Conservation (phyloP, 2,329 filamentous ascomycete species). For the Thelonectria discophora region DNA sequence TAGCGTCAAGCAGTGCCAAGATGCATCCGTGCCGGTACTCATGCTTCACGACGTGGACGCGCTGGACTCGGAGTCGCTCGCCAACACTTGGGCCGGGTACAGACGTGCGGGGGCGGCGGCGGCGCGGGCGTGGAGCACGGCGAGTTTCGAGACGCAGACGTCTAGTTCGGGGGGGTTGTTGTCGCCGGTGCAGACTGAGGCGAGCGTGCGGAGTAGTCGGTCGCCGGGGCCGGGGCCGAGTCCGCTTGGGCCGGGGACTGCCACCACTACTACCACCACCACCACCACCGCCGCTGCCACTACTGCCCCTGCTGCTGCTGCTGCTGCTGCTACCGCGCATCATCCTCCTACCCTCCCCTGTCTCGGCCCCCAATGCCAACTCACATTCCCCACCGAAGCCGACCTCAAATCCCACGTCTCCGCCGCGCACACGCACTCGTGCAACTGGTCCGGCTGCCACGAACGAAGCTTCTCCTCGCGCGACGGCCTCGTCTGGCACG, state of each 20-base stretch:
- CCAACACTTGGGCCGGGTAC: too few relatives aligned
- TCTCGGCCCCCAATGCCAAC: slow-evolving; percentile 42
- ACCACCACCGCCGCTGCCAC: too few relatives aligned
- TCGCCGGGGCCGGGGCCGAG: slow-evolving; percentile 42
- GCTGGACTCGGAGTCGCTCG: slow-evolving; percentile 10
- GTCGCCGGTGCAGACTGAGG: slow-evolving; percentile 45
- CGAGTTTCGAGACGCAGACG: slow-evolving; percentile 39
- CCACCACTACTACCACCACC: too few relatives aligned
- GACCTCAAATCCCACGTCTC: slow-evolving; percentile 40
- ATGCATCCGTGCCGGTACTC: slow-evolving; percentile 9
- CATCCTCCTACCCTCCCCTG: slow-evolving; percentile 35
- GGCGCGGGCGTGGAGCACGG: slow-evolving; percentile 39
- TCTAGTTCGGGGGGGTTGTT: slow-evolving; percentile 44
- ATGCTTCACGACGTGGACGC: slow-evolving; percentile 20
- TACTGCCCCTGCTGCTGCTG: too few relatives aligned
- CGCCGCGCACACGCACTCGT: slow-evolving; percentile 46
- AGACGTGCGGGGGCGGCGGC: too few relatives aligned
- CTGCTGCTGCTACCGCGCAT: too few relatives aligned
- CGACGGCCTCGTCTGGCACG: slow-evolving; percentile 53
- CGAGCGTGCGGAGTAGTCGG: slow-evolving; percentile 22
- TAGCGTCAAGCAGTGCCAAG: background rate
- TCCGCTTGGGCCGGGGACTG: slow-evolving; percentile 31
- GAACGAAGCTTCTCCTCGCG: slow-evolving; percentile 49
- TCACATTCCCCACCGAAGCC: slow-evolving; percentile 35
- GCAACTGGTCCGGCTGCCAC: slow-evolving; percentile 52